Evolutionary conservation across 106 monocot genomes (phyloP).

Genomic region (Acorus calamus): DNA sequence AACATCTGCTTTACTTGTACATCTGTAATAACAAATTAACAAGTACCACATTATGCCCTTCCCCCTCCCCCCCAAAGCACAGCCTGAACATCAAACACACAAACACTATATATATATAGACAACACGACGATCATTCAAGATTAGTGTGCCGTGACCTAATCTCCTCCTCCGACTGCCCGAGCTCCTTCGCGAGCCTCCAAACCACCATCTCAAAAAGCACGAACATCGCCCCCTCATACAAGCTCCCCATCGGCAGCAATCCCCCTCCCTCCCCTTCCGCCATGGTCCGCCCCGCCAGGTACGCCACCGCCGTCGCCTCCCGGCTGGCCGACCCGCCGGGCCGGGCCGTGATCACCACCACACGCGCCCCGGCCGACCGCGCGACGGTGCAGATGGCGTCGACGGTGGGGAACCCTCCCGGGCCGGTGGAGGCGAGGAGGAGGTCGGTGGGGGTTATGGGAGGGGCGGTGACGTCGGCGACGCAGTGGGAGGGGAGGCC

Average conservation of each 20-base stretch:
- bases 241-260: conserved; percentile 79
- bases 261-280: conserved; percentile 44
- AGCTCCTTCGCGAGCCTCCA: conserved; percentile 34
- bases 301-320: conserved; percentile 51
- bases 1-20: too few relatives aligned
- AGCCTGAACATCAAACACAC: too few relatives aligned
- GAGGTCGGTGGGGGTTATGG: conserved; percentile 58
- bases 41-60: too few relatives aligned
- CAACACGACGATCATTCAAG: conserved; percentile 30
- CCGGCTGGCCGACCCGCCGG: conserved; percentile 33
- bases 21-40: too few relatives aligned
- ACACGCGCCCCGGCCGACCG: conserved; percentile 45
- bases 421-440: conserved; percentile 86
- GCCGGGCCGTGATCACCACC: conserved; percentile 57
- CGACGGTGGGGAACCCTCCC: conserved; percentile 81
- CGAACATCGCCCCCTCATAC: conserved; percentile 93
- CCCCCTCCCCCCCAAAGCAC: too few relatives aligned
- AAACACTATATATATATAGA: too few relatives aligned
- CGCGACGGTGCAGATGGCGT: conserved; percentile 67
- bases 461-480: conserved; percentile 87
- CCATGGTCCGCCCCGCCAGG: conserved; percentile 82
- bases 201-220: conserved; percentile 92
- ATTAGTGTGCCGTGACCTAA: conserved; percentile 73
- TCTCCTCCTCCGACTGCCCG: conserved; percentile 24
- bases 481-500: conserved; percentile 64